Base-by-base conservation (phyloP, 805 yeast species). In the Sungouiozyma intestinalis region DNA sequence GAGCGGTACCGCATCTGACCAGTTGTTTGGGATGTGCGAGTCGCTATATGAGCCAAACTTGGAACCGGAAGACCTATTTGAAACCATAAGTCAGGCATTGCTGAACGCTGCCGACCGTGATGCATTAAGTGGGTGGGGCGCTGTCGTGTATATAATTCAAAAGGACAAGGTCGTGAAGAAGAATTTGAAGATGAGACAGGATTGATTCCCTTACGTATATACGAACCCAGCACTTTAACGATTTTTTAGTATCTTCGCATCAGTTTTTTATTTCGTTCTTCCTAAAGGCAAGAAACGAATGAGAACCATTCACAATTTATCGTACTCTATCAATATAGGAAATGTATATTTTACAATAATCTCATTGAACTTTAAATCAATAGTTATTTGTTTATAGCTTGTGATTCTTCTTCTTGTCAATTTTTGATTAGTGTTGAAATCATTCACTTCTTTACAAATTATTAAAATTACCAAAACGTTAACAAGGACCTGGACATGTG, bases 91-190 rank as follows among this genome's bases (percentile, higher is more conserved):
- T 52, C 98, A 92, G 66, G 90, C 97, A 1, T 69, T 92, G 45
- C 69, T 92, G 69, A 86, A 84, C 61, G 97, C 96, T 16, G 94
- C 84, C 32, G 98, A 92, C 65, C 83, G 98, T 72, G 98, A 92
- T 65, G 95, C 97, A 4, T 72, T 92, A 45, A 81, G 94, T 24
- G 99, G 99, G 51, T 92, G 97, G 96, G 98, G 98, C 57, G 96
- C 95, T 7, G 83, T 85, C 15, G 97, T 92, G 18, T 90, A 90
- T 65, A 69, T 92, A 42, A 77, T 92, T 40, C 85, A 94, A 38
- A 87, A 87, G 66, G 97, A 90, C 60, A 84, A 85, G 64, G 94
- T 92, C 44, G 75, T 79, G 42, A 87, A 81, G 68, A 78, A 94
- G 58, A 77, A 83, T 54, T 76, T 92, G 66, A 88, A 81, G 69